Percentiles rank a stretch among this genome's conserved stretches.
phyloP scores from a whole-genome alignment of 305 asterid genomes.

The Solanum hybrid region DNA sequence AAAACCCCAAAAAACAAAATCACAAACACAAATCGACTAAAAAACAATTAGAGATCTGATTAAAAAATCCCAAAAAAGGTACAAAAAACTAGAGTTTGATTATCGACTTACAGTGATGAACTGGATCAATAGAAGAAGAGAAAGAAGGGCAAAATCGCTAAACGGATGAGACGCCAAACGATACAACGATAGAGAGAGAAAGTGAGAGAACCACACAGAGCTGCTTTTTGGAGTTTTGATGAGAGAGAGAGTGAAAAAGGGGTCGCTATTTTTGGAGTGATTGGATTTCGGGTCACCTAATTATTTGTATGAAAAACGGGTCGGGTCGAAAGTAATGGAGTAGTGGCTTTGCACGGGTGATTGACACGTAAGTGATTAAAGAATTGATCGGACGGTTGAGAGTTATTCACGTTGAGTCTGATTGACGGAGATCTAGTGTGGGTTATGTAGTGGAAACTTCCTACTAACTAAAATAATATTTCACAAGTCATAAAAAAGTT shows the following conservation, averaged over 20 bases:
- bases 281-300: neutral
- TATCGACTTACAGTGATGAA: neutral
- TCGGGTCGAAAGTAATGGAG: neutral
- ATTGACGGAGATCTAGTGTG: slow-evolving; percentile 1
- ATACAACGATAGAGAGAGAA: neutral
- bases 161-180: neutral
- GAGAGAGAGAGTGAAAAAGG: neutral
- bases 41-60: neutral
- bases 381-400: neutral
- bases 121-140: neutral
- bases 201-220: slow-evolving; percentile 1
- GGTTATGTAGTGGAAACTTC: neutral
- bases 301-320: neutral
- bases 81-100: neutral
- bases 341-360: neutral
- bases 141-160: neutral
- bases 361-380: neutral
- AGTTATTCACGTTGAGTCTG: neutral
- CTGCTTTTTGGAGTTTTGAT: neutral
- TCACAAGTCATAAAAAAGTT: neutral
- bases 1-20: neutral
- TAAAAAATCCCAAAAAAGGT: neutral
- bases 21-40: neutral
- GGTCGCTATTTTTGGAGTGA: slow-evolving; percentile 3
- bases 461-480: neutral